Base-by-base conservation (phyloP, 129 eudicot genomes). In the Chrysanthemum seticuspe region DNA sequence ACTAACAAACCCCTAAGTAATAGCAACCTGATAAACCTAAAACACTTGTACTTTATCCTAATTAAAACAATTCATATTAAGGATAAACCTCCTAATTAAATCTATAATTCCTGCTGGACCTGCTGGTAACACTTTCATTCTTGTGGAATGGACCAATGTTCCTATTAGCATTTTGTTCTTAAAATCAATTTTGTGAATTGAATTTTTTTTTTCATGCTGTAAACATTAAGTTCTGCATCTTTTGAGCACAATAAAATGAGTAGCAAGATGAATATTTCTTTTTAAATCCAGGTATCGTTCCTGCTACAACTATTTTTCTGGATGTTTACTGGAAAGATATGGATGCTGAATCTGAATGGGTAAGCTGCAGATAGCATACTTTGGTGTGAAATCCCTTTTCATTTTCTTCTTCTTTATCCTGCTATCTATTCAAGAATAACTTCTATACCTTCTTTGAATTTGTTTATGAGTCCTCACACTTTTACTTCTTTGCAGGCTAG, bases 301-400 rank as follows among this genome's bases (percentile, higher is more conserved):
- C 99, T 73, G 15, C 80, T 52, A 65, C 88, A 55, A 69, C 96
- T 49, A 57, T 83, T 70, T 62, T 79, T 27, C 70, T 87, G 84
- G 97, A 94, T 68, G 88, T 85, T 10, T 90, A 90, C 74, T 90
- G 96, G 98, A 92, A 87, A 85, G 96, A 89, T 76, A 82, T 89
- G 85, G 85, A 83, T 25, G 83, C 86, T 65, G 98, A 92, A 79
- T 87, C 98, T 63, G 98, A 92, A 68, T 92, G 98, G 98, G 98
- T 92, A 85, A 82, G 89, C 67, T 58, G 63, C 71, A 51, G 52
- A 72, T 10, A 13, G 25, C 68, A 50, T 36, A 40, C 48, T 14
- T 72, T 58, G 14, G 82, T 69, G 70, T 62, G 50, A 62, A 49
- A 2, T 6, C 23, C 23, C 16, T 77, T 52, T 56, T 13, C 19